Percentiles rank a stretch among this genome's conserved stretches.
These are phyloP conservation scores for Zymoseptoria ardabiliae DNA, from an alignment of 2,329 filamentous ascomycete genomes.

Conservation along the genomic window DNA sequence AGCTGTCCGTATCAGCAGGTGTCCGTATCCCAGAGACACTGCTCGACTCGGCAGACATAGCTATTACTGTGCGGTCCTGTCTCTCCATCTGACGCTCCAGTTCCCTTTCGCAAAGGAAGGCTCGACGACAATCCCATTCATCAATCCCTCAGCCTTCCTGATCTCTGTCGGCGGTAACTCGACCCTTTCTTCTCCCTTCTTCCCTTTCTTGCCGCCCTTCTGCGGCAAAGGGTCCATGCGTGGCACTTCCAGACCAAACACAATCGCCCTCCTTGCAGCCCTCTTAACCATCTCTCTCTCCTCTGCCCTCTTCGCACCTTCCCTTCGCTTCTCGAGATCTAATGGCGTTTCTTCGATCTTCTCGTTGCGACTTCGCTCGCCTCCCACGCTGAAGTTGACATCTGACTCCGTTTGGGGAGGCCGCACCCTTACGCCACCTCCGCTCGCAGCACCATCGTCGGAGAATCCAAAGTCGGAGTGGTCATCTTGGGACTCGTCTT, in stretches of 20 bases:
- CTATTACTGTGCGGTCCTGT: slow-evolving; percentile 20
- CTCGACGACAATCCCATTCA: slow-evolving; percentile 52
- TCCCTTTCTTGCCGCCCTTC: slow-evolving; percentile 2
- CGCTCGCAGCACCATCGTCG: slow-evolving; percentile 7
- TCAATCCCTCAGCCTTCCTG: slow-evolving; percentile 52
- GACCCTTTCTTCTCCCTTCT: slow-evolving; percentile 16
- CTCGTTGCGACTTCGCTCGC: slow-evolving; percentile 50
- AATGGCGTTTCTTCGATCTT: slow-evolving; percentile 46
- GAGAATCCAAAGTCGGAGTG: slow-evolving; percentile 4
- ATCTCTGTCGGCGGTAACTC: slow-evolving; percentile 14
- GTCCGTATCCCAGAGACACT: not conserved
- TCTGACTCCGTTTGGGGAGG: slow-evolving; percentile 41
- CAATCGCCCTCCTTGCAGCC: slow-evolving; percentile 55
- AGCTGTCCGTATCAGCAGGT: too few species aligned
- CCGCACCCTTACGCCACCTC: slow-evolving; percentile 22
- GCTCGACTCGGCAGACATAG: not conserved
- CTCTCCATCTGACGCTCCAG: slow-evolving; percentile 53
- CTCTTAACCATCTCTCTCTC: slow-evolving; percentile 53
- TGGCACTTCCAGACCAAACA: slow-evolving; percentile 44
- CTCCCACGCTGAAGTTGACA: slow-evolving; percentile 48
- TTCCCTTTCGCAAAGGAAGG: slow-evolving; percentile 55
- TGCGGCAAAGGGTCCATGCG: slow-evolving; percentile 10
- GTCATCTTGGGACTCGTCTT: slow-evolving; percentile 9
- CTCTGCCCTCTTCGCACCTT: slow-evolving; percentile 43
- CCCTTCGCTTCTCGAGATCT: slow-evolving; percentile 42